These are phyloP conservation scores for Eurotiales sp. DNA, from an alignment of 2,329 filamentous ascomycete species.

Conservation along the genomic window DNA sequence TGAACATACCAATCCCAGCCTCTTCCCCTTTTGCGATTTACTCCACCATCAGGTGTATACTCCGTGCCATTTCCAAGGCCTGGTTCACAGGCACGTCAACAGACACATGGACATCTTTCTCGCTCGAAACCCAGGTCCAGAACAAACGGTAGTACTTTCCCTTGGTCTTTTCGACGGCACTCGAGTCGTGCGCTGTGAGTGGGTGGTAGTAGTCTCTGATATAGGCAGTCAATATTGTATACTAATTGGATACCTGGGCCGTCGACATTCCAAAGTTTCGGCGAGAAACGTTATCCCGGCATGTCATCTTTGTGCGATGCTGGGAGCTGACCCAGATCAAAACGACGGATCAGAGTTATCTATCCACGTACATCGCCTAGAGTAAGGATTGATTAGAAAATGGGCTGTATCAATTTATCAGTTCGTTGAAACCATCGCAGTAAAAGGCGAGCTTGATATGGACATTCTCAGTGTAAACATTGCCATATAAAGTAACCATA, in stretches of 20 bases:
- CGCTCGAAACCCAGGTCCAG: slow-evolving; percentile 48
- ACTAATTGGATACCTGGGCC: slow-evolving; percentile 36
- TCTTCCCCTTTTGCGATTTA: slow-evolving; percentile 45
- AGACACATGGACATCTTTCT: slow-evolving; percentile 38
- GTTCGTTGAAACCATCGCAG: too few species aligned
- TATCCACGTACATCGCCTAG: slow-evolving; percentile 36
- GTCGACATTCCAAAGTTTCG: slow-evolving; percentile 44
- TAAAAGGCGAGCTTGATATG: too few species aligned
- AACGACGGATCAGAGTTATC: slow-evolving; percentile 44
- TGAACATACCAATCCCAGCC: slow-evolving; percentile 53
- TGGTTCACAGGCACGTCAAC: slow-evolving; percentile 43
- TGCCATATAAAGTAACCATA: too few species aligned
- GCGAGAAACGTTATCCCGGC: slow-evolving; percentile 48
- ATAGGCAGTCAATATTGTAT: slow-evolving; percentile 45
- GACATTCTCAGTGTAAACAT: too few species aligned
- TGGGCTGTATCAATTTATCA: slow-evolving; percentile 38
- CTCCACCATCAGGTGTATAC: slow-evolving; percentile 13
- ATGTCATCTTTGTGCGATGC: slow-evolving; percentile 32
- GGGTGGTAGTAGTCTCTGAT: slow-evolving; percentile 51
- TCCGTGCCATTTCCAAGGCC: slow-evolving; percentile 42
- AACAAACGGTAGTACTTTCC: slow-evolving; percentile 47
- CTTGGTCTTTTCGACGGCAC: slow-evolving; percentile 37
- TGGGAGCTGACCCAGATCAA: slow-evolving; percentile 41
- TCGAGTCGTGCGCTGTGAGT: slow-evolving; percentile 25
- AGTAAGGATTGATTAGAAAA: slow-evolving; percentile 36